Evolutionary conservation across 2,329 filamentous ascomycete genomes (phyloP).

Genomic region (Balansia obtecta): DNA sequence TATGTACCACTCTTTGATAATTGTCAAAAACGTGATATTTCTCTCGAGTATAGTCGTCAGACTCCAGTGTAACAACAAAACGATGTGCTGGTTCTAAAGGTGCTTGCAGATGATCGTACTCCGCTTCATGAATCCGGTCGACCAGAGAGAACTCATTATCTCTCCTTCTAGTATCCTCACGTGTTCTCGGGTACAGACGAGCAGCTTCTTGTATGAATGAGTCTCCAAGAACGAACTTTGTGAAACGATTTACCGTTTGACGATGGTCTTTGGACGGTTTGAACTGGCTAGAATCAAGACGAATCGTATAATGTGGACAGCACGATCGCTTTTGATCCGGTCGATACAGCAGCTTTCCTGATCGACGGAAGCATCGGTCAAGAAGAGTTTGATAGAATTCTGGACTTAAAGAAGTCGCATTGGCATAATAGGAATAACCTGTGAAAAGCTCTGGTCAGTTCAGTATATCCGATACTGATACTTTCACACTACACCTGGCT

Average conservation of each 20-base stretch:
- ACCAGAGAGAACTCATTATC: conserved; percentile 56
- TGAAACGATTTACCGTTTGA: conserved; percentile 66
- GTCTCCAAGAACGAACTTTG: conserved; percentile 56
- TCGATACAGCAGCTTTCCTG: conserved; percentile 59
- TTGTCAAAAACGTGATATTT: conserved; percentile 63
- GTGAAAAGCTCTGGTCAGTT: conserved; percentile 14
- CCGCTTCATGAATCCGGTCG: conserved; percentile 57
- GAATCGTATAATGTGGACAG: conserved; percentile 83
- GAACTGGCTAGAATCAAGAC: conserved; percentile 54
- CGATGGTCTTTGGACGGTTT: conserved; percentile 60
- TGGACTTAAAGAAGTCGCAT: conserved; percentile 46
- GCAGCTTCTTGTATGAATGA: conserved; percentile 52
- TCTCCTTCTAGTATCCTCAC: conserved; percentile 49
- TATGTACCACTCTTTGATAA: conserved; percentile 63
- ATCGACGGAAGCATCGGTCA: conserved; percentile 68
- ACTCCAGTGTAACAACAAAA: conserved; percentile 58
- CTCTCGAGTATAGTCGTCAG: conserved; percentile 59
- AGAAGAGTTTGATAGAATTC: conserved; percentile 60
- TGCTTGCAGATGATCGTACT: conserved; percentile 39
- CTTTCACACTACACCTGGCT: neutral
- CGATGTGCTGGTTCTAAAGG: conserved; percentile 54
- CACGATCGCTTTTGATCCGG: conserved; percentile 71
- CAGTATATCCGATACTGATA: conserved; percentile 13
- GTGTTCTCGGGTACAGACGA: conserved; percentile 52
- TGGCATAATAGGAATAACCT: conserved; percentile 66